Evolutionary conservation across 805 yeast species (phyloP), one percentile per base, ranked within the genome.

Genomic region (Barnettozyma vustinii): DNA sequence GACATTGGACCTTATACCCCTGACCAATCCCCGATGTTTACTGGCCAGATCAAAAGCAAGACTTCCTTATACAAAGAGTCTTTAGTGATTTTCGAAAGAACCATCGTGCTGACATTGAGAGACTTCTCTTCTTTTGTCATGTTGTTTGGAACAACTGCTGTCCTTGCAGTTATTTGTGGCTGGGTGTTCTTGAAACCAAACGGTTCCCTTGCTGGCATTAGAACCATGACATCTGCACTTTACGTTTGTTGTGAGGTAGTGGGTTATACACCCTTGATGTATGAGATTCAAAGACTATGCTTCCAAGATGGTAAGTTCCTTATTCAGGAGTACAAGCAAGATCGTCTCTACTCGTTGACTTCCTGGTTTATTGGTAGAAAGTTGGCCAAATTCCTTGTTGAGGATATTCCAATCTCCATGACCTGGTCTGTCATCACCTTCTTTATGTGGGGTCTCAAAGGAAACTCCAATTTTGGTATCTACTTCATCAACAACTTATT

Each of bases 121-220:
- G 87, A 83, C 60, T 73, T 75, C 13, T 63, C 75, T 45, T 80
- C 83, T 0, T 60, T 73, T 12, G 42, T 68, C 5, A 77, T 69
- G 36, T 61, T 76, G 2, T 62, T 80, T 7, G 53, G 71, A 19
- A 74, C 71, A n/a, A 77, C 82, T 2, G 40, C 51, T 37, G 46
- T 77, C 0, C 54, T 86, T 52, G 84, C 89, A 0, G 59, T 80
- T 2, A 67, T 81, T n/a, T 67, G 77, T 39, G 96, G 96, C 0
- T 86, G 94, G 90, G 74, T 88, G 39, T 88, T 83, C 58, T 83
- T 66, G 60, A 77, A 77, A 54, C 90, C 90, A 3, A 77, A 74
- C 18, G 72, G 75, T 3, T 70, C 78, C 12, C 54, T 81, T 33
- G 74, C 81, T 1, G 96, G 96, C 6, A 74, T 86, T 19, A 67